phyloP scores from a whole-genome alignment of 1,284 basidiomycete genomes.

The Ustilago nuda region DNA sequence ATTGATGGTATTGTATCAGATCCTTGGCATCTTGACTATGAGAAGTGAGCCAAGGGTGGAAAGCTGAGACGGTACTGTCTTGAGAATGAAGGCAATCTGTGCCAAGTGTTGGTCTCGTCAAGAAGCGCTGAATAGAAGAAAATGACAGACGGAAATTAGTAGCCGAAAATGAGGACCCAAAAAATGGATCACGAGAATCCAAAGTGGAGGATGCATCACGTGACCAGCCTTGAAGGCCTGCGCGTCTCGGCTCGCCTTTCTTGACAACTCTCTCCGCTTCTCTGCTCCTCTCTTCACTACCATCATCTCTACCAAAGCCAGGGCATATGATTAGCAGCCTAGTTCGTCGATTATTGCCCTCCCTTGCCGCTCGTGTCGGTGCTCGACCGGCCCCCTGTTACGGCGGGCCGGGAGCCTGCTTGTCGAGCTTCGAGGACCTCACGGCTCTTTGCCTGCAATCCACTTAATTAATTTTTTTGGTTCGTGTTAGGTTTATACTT shows the following conservation, averaged over 20 bases:
- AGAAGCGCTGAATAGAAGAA: neutral
- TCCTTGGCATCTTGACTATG: neutral
- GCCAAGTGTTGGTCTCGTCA: neutral
- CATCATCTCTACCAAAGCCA: neutral
- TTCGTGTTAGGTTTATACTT: too few species aligned
- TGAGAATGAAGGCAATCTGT: neutral
- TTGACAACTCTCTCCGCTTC: too few species aligned
- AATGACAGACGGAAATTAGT: neutral
- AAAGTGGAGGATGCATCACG: slow-evolving; percentile 3
- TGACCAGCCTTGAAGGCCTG: neutral
- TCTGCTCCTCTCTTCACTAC: neutral
- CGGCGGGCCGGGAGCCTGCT: too few species aligned
- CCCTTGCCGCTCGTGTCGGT: too few species aligned
- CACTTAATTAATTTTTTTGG: too few species aligned
- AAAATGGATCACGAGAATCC: neutral
- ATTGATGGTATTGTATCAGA: neutral
- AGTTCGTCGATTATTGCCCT: too few species aligned
- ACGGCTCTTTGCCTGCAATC: too few species aligned
- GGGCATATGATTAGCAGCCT: too few species aligned
- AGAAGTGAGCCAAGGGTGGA: neutral
- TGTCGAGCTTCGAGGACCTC: too few species aligned
- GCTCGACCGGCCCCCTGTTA: too few species aligned
- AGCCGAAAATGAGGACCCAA: neutral
- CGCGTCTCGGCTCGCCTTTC: too few species aligned
- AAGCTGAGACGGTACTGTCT: neutral